Conservation (phyloP, 1,284 basidiomycete species). For the Leccinum insigne region DNA sequence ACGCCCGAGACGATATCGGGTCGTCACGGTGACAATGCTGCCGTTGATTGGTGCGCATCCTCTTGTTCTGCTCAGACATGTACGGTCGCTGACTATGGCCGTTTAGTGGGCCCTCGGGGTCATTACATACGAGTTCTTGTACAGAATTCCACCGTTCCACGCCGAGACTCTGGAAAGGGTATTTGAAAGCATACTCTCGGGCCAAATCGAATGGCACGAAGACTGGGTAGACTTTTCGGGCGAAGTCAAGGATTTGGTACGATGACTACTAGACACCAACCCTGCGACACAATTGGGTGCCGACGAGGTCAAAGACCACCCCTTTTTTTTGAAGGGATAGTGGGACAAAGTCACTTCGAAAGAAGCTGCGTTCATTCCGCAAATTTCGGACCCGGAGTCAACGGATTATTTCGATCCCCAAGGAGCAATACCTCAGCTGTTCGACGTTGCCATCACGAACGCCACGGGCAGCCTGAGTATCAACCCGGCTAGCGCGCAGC, state of each 20-base stretch:
- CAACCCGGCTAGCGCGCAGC: constrained; percentile 41
- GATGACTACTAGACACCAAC: constrained; percentile 83
- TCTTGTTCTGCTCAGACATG: constrained; percentile 7
- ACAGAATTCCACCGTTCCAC: constrained; percentile 97
- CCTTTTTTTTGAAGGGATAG: constrained; percentile 92
- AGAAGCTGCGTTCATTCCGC: constrained; percentile 95
- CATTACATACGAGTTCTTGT: constrained; percentile 98
- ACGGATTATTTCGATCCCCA: constrained; percentile 99
- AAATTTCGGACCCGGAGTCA: constrained; percentile 94
- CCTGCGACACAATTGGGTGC: constrained; percentile 82
- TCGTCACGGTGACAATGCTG: constrained; percentile 92
- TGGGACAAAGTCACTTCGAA: constrained; percentile 91
- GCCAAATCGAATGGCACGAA: constrained; percentile 95
- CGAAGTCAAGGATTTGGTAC: constrained; percentile 93
- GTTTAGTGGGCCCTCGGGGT: constrained; percentile 94
- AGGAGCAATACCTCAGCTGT: constrained; percentile 88
- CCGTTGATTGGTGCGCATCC: constrained; percentile 84
- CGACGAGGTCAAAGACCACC: constrained; percentile 91
- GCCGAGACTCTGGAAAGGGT: constrained; percentile 97
- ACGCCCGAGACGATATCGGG: constrained; percentile 97
- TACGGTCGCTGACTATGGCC: constrained; percentile 18
- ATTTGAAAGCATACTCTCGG: constrained; percentile 98
- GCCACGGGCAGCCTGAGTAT: constrained; percentile 47
- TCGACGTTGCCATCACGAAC: constrained; percentile 63
- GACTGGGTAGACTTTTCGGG: constrained; percentile 88